Base-by-base conservation (phyloP, 2,329 filamentous ascomycete genomes). In the Cryphonectria parasitica region DNA sequence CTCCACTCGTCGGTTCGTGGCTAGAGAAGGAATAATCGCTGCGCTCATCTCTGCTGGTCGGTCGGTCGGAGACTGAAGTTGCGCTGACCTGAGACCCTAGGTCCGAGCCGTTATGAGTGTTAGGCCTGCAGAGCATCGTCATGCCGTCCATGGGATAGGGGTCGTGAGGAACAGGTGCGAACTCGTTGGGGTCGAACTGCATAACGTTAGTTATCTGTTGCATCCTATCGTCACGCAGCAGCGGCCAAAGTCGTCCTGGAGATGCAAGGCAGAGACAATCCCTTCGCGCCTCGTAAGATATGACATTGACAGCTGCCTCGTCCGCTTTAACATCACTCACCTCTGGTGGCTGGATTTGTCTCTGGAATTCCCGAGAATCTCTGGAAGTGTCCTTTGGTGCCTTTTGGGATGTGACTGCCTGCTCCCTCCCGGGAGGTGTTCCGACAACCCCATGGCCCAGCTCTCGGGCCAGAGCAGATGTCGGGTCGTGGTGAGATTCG, bases 121-220 rank as follows among this genome's bases (percentile, higher is more conserved):
- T 92, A 54, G 92, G 90, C 71, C 94, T 90, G 81, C 95, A 98
- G 73, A 98, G 91, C 89, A 98, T 97, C 0, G 95, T 98, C 94
- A 98, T 98, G 5, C 95, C 95, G 78, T 98, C 95, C 80, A 92
- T 89, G 0, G 95, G 95, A 78, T 98, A 98, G 13, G 96, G 94
- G 76, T 98, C 97, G 76, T 98, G 94, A 19, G 95, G 94, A 2
- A 97, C 88, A 19, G 89, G 82, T 4, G 90, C 85, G 71, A 93
- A 88, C 74, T 94, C 90, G 69, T 82, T 84, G 54, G 79, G 75
- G 71, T 89, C 88, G 66, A 87, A 83, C 41, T 80, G 78, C n/a
- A 77, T 64, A 56, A 76, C 75, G 70, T 74, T 74, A 69, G 75
- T 75, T 39, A 74, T 74, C 1, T 74, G 73, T 31, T 73, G 68